phyloP scores from a whole-genome alignment of 495 filamentous ascomycete species.

The Xylona heveae region DNA sequence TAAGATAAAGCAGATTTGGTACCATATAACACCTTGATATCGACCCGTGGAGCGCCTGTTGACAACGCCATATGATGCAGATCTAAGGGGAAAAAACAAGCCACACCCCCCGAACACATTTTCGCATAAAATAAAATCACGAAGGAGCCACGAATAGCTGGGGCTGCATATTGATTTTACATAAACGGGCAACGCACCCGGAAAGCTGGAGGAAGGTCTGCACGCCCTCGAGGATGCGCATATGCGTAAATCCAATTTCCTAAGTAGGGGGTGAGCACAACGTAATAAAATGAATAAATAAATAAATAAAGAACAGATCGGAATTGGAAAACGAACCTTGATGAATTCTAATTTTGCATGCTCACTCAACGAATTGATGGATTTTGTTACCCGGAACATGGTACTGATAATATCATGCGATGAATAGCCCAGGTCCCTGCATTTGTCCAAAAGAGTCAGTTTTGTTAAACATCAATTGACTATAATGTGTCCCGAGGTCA shows the following conservation, averaged over 20 bases:
- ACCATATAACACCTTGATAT: too few species aligned
- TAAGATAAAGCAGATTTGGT: too few species aligned
- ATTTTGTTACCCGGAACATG: constrained; percentile 98
- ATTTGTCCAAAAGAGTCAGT: not conserved
- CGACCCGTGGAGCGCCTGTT: too few species aligned
- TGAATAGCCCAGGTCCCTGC: constrained; percentile 64
- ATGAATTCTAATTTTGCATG: constrained; percentile 92
- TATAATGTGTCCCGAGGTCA: too few species aligned
- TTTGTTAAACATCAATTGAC: too few species aligned
- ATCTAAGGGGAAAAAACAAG: too few species aligned
- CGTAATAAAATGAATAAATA: not conserved
- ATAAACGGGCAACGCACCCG: constrained; percentile 74
- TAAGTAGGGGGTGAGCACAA: not conserved
- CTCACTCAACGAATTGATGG: constrained; percentile 70
- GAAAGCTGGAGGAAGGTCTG: constrained; percentile 85
- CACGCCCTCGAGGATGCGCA: constrained; percentile 93
- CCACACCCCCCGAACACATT: too few species aligned
- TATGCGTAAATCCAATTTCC: constrained; percentile 98
- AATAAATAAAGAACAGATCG: not conserved
- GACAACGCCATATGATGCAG: too few species aligned
- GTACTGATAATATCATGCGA: constrained; percentile 96
- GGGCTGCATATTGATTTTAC: constrained; percentile 88
- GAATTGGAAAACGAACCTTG: too few species aligned
- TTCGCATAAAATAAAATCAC: too few species aligned
- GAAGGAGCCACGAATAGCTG: constrained; percentile 46